Conservation (phyloP, 1,284 basidiomycete genomes). For the Pholiota adiposa region DNA sequence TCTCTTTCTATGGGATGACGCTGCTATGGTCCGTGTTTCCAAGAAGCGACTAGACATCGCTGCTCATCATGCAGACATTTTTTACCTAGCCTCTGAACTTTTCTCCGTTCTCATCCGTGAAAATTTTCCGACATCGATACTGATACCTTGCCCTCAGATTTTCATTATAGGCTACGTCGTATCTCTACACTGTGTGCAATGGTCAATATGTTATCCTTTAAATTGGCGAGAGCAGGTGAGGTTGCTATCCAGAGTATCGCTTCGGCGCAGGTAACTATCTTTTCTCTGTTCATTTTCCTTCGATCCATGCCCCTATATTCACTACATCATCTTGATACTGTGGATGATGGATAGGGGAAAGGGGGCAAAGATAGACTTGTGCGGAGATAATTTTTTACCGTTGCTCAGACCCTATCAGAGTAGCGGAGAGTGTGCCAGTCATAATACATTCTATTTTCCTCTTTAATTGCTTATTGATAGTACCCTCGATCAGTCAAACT, state of each 20-base stretch:
- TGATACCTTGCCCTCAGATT: constrained; percentile 3
- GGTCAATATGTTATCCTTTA: not conserved
- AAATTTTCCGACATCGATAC: constrained; percentile 12
- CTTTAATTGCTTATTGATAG: not conserved
- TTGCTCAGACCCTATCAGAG: not conserved
- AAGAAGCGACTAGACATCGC: constrained; percentile 98
- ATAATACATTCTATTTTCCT: not conserved
- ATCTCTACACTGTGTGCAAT: not conserved
- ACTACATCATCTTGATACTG: constrained; percentile 65
- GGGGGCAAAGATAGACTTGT: constrained; percentile 63
- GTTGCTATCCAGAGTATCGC: too few relatives aligned
- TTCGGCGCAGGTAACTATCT: not conserved
- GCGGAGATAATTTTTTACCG: not conserved
- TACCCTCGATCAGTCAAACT: too few relatives aligned
- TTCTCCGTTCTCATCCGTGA: constrained; percentile 14
- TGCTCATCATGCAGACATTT: constrained; percentile 78
- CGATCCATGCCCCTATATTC: constrained; percentile 60
- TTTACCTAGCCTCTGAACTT: constrained; percentile 87
- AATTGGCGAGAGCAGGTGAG: too few relatives aligned
- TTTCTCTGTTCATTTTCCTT: not conserved
- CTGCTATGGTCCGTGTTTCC: constrained; percentile 99
- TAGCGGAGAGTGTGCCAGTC: not conserved
- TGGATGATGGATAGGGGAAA: constrained; percentile 84
- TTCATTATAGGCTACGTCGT: not conserved
- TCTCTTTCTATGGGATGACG: constrained; percentile 65